Evolutionary conservation across 2,329 filamentous ascomycete species (phyloP).

Genomic region (Fusarium graminum): DNA sequence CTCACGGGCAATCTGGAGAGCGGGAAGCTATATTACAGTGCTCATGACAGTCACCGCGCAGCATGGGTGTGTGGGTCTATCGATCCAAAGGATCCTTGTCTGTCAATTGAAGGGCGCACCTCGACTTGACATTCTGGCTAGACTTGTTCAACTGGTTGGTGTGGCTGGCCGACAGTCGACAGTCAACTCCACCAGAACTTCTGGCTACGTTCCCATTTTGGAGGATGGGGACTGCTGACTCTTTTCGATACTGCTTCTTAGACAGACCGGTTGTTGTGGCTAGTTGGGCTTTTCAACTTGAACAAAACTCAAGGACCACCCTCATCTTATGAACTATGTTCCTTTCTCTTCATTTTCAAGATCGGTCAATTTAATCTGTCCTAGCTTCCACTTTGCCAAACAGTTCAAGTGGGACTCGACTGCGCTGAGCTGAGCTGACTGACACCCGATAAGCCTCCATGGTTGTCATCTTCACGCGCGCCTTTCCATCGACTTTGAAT

Average conservation of each 20-base stretch:
- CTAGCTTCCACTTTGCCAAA: conserved; percentile 22
- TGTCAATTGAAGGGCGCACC: conserved; percentile 51
- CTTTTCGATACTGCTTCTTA: conserved; percentile 30
- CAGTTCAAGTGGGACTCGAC: conserved; percentile 28
- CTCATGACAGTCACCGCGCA: conserved; percentile 12
- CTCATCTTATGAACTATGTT: conserved; percentile 26
- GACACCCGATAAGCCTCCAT: conserved; percentile 18
- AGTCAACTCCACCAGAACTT: conserved; percentile 35
- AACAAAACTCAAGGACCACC: conserved; percentile 47
- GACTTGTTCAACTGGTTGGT: conserved; percentile 40
- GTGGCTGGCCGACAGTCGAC: conserved; percentile 39
- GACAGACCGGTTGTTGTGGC: conserved; percentile 27
- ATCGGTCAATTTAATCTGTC: conserved; percentile 18
- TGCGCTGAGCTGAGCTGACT: conserved; percentile 4
- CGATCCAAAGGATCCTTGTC: conserved; percentile 40
- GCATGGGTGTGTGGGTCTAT: conserved; percentile 30
- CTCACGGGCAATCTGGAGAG: conserved; percentile 6
- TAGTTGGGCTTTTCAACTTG: conserved; percentile 30
- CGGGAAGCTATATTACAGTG: conserved; percentile 36
- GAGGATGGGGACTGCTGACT: conserved; percentile 34
- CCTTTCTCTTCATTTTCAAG: conserved; percentile 25
- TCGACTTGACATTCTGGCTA: conserved; percentile 46
- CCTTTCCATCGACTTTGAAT: conserved; percentile 43
- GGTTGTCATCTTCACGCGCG: conserved; percentile 38
- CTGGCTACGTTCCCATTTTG: conserved; percentile 20